phyloP scores from a whole-genome alignment of 192 early-diverging fungal genomes.

The Rhizoclosmatium sp. region DNA sequence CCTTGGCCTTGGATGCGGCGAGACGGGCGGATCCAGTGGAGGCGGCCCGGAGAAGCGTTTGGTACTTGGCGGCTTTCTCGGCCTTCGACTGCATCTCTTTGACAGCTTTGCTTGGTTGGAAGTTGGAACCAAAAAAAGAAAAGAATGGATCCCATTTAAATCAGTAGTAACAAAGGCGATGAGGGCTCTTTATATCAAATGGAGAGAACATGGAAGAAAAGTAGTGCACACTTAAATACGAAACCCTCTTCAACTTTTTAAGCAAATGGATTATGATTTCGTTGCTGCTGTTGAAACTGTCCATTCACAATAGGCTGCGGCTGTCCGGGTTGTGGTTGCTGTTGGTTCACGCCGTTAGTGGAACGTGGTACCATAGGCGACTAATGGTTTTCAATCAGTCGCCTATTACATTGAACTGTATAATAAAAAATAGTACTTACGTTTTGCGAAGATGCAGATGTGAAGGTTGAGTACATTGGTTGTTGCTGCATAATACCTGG shows the following conservation, averaged over 20 bases:
- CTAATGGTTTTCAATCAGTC: neutral
- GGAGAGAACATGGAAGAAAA: neutral
- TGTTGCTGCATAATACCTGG: constrained; percentile 7
- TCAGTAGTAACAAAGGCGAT: no score
- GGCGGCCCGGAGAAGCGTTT: neutral
- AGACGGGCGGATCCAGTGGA: neutral
- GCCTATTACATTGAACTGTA: neutral
- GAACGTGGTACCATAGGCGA: neutral
- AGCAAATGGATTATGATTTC: neutral
- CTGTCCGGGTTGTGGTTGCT: neutral
- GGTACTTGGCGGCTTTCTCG: constrained; percentile 7
- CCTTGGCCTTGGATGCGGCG: constrained; percentile 32
- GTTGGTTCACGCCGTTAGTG: neutral
- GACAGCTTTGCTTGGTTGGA: no score
- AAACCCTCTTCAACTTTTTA: neutral
- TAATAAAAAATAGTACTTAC: neutral
- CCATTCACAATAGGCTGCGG: neutral
- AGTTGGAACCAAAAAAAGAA: no score
- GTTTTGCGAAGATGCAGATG: constrained; percentile 30
- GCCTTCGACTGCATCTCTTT: neutral
- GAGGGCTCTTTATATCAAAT: no score
- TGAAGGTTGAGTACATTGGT: constrained; percentile 14
- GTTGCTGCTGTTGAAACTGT: constrained; percentile 33
- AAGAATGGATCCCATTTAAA: no score
- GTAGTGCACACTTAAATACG: neutral